phyloP scores from a whole-genome alignment of 2,329 filamentous ascomycete species.

The Aspergillus pseudoviridinutans region DNA sequence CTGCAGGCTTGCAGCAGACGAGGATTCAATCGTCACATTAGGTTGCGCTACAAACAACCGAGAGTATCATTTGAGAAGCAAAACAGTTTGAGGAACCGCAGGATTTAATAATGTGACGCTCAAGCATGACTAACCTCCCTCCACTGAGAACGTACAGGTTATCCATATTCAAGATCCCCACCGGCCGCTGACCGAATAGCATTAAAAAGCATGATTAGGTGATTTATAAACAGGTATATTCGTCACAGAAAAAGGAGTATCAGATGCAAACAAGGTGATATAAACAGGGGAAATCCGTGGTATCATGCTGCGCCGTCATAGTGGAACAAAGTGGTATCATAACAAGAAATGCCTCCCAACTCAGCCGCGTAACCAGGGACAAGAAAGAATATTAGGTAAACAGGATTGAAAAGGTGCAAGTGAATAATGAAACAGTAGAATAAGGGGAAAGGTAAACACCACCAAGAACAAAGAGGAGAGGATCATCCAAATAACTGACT shows the following conservation, averaged over 20 bases:
- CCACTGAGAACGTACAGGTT: background rate
- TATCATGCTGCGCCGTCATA: conserved; percentile 34
- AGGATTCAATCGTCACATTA: too few relatives aligned
- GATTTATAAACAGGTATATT: conserved; percentile 8
- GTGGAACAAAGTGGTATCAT: conserved; percentile 41
- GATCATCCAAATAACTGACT: conserved; percentile 6
- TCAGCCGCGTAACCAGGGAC: background rate
- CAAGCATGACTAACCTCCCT: background rate
- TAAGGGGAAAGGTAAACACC: conserved; percentile 6
- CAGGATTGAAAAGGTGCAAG: conserved; percentile 5
- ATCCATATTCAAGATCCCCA: background rate
- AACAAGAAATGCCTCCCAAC: conserved; percentile 15
- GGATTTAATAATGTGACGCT: too few relatives aligned
- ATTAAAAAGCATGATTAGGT: background rate
- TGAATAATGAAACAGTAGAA: conserved; percentile 9
- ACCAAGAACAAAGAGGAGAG: conserved; percentile 5
- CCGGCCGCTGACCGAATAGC: background rate
- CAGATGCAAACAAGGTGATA: background rate
- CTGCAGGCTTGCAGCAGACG: too few relatives aligned
- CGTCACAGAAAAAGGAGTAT: background rate
- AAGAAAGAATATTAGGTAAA: conserved; percentile 2
- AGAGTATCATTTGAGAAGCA: too few relatives aligned
- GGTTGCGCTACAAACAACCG: too few relatives aligned
- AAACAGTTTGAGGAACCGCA: too few relatives aligned
- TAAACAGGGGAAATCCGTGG: conserved; percentile 19